Percentiles rank a stretch among this genome's conserved stretches.
phyloP scores from a whole-genome alignment of 225 moss, liverwort and hornwort species.

The Lunularia cruciata region DNA sequence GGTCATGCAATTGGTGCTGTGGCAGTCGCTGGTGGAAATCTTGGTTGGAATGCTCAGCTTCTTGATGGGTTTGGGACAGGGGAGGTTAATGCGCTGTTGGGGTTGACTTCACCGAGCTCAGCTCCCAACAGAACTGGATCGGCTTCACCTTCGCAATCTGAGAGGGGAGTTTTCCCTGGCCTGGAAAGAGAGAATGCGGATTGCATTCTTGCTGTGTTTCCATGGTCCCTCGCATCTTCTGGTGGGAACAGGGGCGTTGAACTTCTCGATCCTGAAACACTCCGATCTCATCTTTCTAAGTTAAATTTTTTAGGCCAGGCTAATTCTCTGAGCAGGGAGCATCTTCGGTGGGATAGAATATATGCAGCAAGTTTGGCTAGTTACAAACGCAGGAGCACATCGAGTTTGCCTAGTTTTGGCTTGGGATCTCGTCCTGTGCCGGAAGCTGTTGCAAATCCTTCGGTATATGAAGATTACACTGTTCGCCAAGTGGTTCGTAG shows the following conservation, averaged over 20 bases:
- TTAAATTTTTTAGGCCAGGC: slow-evolving; percentile 57
- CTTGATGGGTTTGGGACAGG: slow-evolving; percentile 58
- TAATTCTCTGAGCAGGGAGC: slow-evolving; percentile 69
- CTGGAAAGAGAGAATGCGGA: slow-evolving; percentile 76
- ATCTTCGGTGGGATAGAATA: slow-evolving; percentile 72
- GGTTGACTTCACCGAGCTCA: slow-evolving; percentile 41
- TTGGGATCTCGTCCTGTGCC: slow-evolving; percentile 48
- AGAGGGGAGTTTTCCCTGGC: slow-evolving; percentile 55
- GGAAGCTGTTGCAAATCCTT: slow-evolving; percentile 37
- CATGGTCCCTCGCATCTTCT: slow-evolving; percentile 20
- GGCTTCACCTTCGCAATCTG: slow-evolving; percentile 37
- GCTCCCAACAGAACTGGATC: slow-evolving; percentile 1
- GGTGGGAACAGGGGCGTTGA: background rate
- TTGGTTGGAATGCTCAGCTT: slow-evolving; percentile 77
- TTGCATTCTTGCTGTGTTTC: slow-evolving; percentile 65
- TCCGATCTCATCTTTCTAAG: slow-evolving; percentile 26
- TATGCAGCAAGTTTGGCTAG: slow-evolving; percentile 66
- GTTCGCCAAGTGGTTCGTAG: slow-evolving; percentile 67
- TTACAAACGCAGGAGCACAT: slow-evolving; percentile 48
- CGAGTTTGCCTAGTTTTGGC: slow-evolving; percentile 24
- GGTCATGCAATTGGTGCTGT: slow-evolving; percentile 83
- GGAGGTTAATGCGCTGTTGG: slow-evolving; percentile 55
- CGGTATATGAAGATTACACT: slow-evolving; percentile 63
- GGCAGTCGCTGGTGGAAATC: slow-evolving; percentile 58
- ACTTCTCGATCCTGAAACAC: slow-evolving; percentile 28